Evolutionary conservation across 2,329 filamentous ascomycete genomes (phyloP).

Genomic region (Aureobasidium musti): DNA sequence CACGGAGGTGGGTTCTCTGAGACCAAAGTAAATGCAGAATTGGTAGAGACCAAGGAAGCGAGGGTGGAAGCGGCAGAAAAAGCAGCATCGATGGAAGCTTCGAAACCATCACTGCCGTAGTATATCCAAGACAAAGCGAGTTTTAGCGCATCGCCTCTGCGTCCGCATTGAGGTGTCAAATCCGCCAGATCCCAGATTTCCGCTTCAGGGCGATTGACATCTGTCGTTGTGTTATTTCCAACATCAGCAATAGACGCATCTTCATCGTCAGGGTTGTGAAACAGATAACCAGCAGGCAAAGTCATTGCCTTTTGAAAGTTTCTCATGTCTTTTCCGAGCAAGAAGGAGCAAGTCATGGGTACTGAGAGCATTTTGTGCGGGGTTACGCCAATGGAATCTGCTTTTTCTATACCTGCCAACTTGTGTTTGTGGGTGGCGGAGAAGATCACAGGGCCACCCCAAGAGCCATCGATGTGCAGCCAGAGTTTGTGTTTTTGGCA

Average conservation of each 20-base stretch:
- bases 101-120: slow-evolving; percentile 77
- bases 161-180: slow-evolving; percentile 88
- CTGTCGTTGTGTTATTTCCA: no score
- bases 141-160: slow-evolving; percentile 82
- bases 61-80: slow-evolving; percentile 72
- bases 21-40: slow-evolving; percentile 67
- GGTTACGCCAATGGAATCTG: slow-evolving; percentile 82
- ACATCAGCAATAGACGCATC: slow-evolving; percentile 43
- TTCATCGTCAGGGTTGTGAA: slow-evolving; percentile 44
- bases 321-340: slow-evolving; percentile 74
- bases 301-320: slow-evolving; percentile 84
- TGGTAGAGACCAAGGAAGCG: slow-evolving; percentile 58
- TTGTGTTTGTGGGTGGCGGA: slow-evolving; percentile 63
- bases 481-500: slow-evolving; percentile 74
- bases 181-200: slow-evolving; percentile 90
- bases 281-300: slow-evolving; percentile 75
- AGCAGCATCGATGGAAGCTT: slow-evolving; percentile 62
- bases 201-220: slow-evolving; percentile 39
- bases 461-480: slow-evolving; percentile 91
- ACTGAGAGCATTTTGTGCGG: slow-evolving; percentile 98
- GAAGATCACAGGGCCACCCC: slow-evolving; percentile 86
- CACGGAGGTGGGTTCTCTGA: slow-evolving; percentile 79
- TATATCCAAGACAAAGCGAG: slow-evolving; percentile 87
- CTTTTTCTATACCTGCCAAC: slow-evolving; percentile 69
- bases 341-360: slow-evolving; percentile 86